Evolutionary conservation across 1,284 basidiomycete genomes (phyloP).

Genomic region (Trichosporon sp.): DNA sequence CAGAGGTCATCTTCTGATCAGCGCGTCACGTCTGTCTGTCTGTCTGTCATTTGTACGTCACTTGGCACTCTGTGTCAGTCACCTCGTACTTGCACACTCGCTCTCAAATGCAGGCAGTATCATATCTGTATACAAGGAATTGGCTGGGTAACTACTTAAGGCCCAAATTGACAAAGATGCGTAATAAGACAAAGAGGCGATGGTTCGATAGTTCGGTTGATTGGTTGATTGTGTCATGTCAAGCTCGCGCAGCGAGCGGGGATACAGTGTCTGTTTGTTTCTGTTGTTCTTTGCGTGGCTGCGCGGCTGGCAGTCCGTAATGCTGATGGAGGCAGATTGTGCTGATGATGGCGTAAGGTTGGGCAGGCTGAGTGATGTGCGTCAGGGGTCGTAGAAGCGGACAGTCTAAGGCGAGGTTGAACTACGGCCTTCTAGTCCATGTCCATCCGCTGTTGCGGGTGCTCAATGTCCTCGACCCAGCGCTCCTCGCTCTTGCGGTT

Average conservation of each 20-base stretch:
- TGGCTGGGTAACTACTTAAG: background rate
- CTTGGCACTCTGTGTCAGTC: background rate
- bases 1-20: background rate
- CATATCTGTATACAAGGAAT: slow-evolving; percentile 3
- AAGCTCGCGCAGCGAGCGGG: slow-evolving; percentile 1
- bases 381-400: background rate
- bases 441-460: slow-evolving; percentile 29
- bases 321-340: background rate
- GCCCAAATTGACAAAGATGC: background rate
- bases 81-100: background rate
- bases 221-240: background rate
- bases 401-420: background rate
- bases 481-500: slow-evolving; percentile 20
- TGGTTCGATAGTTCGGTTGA: background rate
- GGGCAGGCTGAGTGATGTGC: background rate
- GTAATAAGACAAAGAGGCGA: background rate
- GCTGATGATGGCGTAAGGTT: background rate
- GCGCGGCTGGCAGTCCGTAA: background rate
- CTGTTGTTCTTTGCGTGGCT: too few relatives aligned
- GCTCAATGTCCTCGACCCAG: slow-evolving; percentile 40
- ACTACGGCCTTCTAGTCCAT: slow-evolving; percentile 18
- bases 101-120: background rate
- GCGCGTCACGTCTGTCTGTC: background rate
- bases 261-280: slow-evolving; percentile 2
- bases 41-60: background rate